A percentile compares a stretch with the other conserved stretches of the same genome.
Evolutionary conservation across 2,329 filamentous ascomycete species (phyloP).

Genomic region (Cercospora janseana): DNA sequence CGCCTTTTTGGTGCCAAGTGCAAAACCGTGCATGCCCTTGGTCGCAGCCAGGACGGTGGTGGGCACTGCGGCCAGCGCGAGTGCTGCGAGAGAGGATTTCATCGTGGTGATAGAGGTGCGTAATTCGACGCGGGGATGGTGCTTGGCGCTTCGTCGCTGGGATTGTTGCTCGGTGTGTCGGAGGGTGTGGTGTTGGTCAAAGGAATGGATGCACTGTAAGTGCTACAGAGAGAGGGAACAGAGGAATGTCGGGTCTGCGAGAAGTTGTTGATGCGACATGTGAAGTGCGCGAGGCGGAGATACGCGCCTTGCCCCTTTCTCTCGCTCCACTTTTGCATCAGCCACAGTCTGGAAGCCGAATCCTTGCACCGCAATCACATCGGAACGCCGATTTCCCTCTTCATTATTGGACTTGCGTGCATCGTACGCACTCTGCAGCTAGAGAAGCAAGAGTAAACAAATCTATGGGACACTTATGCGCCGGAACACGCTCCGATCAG

Average conservation of each 20-base stretch:
- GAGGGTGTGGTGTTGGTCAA: background rate
- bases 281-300: conserved; percentile 13
- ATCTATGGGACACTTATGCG: no score
- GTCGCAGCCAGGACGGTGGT: conserved; percentile 29
- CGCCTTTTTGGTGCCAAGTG: conserved; percentile 63
- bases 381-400: conserved; percentile 3
- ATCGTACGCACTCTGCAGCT: no score
- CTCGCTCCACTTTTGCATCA: conserved; percentile 1
- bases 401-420: no score
- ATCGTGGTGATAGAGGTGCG: conserved; percentile 22
- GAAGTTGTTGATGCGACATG: background rate
- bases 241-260: background rate
- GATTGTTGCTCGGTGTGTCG: background rate
- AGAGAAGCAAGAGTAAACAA: no score
- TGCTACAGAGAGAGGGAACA: conserved; percentile 6
- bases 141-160: conserved; percentile 7
- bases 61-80: conserved; percentile 30
- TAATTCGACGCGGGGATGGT: background rate
- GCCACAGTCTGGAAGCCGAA: conserved; percentile 3
- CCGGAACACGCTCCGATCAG: no score
- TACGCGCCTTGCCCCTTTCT: conserved; percentile 5
- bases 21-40: conserved; percentile 60
- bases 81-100: conserved; percentile 29
- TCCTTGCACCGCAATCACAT: conserved; percentile 1
- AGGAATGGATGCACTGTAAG: conserved; percentile 18